Evolutionary conservation across 2,329 filamentous ascomycete genomes (phyloP).

Genomic region (Periconia macrospinosa): DNA sequence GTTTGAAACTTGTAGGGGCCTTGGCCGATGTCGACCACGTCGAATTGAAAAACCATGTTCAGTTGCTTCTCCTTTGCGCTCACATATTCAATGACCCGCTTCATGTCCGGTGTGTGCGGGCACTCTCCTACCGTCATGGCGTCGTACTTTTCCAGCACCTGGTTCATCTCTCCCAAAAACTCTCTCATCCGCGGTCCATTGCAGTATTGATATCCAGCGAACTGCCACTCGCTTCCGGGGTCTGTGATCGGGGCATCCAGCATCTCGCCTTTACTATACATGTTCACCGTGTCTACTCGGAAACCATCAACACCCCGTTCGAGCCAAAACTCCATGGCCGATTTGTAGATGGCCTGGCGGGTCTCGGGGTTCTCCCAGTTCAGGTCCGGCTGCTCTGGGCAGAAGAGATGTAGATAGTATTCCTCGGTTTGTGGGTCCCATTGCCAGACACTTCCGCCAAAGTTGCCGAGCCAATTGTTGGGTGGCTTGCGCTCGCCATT

Average conservation of each 20-base stretch:
- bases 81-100: constrained; percentile 62
- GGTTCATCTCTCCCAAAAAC: constrained; percentile 65
- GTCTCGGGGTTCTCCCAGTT: constrained; percentile 78
- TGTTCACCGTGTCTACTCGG: constrained; percentile 43
- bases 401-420: constrained; percentile 78
- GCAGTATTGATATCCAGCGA: constrained; percentile 56
- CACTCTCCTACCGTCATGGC: constrained; percentile 74
- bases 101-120: constrained; percentile 62
- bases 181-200: constrained; percentile 72
- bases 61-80: constrained; percentile 61
- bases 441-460: constrained; percentile 67
- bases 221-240: constrained; percentile 33
- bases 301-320: constrained; percentile 63
- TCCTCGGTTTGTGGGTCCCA: constrained; percentile 71
- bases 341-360: constrained; percentile 68
- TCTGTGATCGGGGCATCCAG: constrained; percentile 37
- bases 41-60: constrained; percentile 67
- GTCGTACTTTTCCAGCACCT: constrained; percentile 62
- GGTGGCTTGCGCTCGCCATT: constrained; percentile 68
- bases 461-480: constrained; percentile 72
- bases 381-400: constrained; percentile 76
- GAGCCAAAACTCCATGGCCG: constrained; percentile 77
- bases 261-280: constrained; percentile 42
- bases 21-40: constrained; percentile 43
- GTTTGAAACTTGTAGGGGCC: constrained; percentile 42